These are phyloP conservation scores for Didymosphaeria variabile DNA, from an alignment of 2,329 filamentous ascomycete species.

Conservation along the genomic window DNA sequence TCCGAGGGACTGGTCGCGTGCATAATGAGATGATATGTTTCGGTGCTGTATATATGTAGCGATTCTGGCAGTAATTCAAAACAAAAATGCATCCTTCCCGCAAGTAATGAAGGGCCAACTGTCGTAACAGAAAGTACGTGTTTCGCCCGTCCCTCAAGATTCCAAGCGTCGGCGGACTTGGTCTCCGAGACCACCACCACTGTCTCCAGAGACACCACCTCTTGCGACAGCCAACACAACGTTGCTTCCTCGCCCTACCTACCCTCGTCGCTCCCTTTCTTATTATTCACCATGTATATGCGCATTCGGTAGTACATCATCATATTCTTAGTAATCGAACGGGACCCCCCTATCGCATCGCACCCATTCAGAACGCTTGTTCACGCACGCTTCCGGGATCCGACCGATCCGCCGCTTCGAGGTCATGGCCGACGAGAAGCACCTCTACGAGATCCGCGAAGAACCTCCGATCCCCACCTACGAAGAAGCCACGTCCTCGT, in stretches of 20 bases:
- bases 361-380: slow-evolving; percentile 17
- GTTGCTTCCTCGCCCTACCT: slow-evolving; percentile 1
- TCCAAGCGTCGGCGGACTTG: slow-evolving; percentile 17
- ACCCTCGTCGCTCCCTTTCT: slow-evolving; percentile 27
- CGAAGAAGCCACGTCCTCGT: slow-evolving; percentile 78
- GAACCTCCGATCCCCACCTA: slow-evolving; percentile 80
- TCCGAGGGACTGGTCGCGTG: slow-evolving; percentile 6
- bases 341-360: slow-evolving; percentile 20
- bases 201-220: slow-evolving; percentile 18
- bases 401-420: slow-evolving; percentile 21
- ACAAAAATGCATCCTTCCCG: background rate
- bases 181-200: slow-evolving; percentile 17
- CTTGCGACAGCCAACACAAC: slow-evolving; percentile 13
- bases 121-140: slow-evolving; percentile 10
- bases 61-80: slow-evolving; percentile 7
- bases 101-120: slow-evolving; percentile 11
- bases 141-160: slow-evolving; percentile 11
- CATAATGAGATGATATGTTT: slow-evolving; percentile 21
- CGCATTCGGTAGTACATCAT: slow-evolving; percentile 30
- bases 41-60: slow-evolving; percentile 21
- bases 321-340: slow-evolving; percentile 8
- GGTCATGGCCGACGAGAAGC: slow-evolving; percentile 52
- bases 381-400: slow-evolving; percentile 20
- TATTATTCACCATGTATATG: slow-evolving; percentile 37
- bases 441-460: slow-evolving; percentile 54